Percentiles rank a stretch among this genome's conserved stretches.
These are phyloP conservation scores for Pichia cactophila DNA, from an alignment of 1,139 yeast genomes.

Conservation along the genomic window DNA sequence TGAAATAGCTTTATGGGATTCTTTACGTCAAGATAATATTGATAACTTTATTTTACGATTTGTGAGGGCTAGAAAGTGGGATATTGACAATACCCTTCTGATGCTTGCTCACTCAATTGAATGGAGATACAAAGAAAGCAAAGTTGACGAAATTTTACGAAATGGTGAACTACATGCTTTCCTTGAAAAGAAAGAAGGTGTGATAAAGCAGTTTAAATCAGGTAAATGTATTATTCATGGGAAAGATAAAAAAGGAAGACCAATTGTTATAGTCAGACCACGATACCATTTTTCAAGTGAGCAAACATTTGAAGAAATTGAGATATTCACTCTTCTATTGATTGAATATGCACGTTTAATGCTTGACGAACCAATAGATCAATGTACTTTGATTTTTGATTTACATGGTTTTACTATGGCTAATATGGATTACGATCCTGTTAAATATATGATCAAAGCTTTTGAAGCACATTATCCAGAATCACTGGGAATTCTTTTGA, in stretches of 20 bases:
- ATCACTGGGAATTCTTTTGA: conserved; percentile 62
- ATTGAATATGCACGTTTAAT: conserved; percentile 67
- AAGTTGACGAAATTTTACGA: conserved; percentile 49
- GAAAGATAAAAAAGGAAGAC: conserved; percentile 54
- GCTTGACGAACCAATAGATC: conserved; percentile 56
- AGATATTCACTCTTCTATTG: conserved; percentile 53
- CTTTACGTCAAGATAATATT: conserved; percentile 60
- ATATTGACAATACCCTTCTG: conserved; percentile 50
- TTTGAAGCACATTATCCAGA: conserved; percentile 90
- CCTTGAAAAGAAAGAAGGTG: conserved; percentile 34
- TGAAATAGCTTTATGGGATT: conserved; percentile 44
- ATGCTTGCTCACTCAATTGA: conserved; percentile 61
- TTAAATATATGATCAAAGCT: conserved; percentile 66
- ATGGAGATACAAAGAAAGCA: conserved; percentile 57
- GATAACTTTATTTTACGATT: conserved; percentile 64
- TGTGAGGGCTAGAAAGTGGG: conserved; percentile 69
- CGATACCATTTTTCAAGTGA: conserved; percentile 63
- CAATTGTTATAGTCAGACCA: conserved; percentile 67
- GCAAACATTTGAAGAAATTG: conserved; percentile 61
- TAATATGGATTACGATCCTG: conserved; percentile 80
- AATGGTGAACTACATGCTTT: conserved; percentile 50
- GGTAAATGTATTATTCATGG: conserved; percentile 66
- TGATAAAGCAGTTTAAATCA: conserved; percentile 42
- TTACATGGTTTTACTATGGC: conserved; percentile 64
- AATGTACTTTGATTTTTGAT: conserved; percentile 71